These are phyloP conservation scores for Verticillium albo-atrum DNA, from an alignment of 2,329 filamentous ascomycete genomes.

Conservation along the genomic window DNA sequence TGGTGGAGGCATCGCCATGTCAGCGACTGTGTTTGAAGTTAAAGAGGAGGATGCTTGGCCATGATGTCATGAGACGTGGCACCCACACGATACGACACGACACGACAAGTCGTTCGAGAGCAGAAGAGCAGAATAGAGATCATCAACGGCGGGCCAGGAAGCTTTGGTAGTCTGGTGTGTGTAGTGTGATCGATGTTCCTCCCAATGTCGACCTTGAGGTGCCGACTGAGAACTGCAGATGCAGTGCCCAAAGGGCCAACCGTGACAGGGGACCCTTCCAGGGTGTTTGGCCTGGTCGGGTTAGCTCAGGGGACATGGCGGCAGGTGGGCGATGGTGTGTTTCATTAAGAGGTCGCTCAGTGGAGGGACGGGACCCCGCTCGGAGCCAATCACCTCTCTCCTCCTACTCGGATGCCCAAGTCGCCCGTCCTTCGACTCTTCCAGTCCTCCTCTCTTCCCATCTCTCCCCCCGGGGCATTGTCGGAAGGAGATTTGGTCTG, in stretches of 20 bases:
- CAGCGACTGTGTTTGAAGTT: background rate
- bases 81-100: background rate
- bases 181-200: too few relatives aligned
- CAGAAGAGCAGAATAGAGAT: background rate
- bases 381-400: background rate
- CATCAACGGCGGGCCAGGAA: background rate
- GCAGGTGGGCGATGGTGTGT: background rate
- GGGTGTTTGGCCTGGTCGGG: background rate
- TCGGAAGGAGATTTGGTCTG: background rate
- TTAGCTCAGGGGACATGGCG: background rate
- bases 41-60: background rate
- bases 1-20: background rate
- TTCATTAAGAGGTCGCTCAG: background rate
- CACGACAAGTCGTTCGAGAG: background rate
- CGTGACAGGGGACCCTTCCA: background rate
- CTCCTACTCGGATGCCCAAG: background rate
- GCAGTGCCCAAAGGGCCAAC: background rate
- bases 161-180: too few relatives aligned
- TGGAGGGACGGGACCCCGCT: background rate
- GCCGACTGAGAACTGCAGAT: background rate
- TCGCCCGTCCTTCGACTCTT: background rate
- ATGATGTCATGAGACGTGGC: background rate
- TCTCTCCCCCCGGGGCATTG: background rate
- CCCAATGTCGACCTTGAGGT: too few relatives aligned
- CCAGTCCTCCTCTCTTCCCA: background rate